Conservation (phyloP, 768 basidiomycete genomes). For the Lentinula raphanica region DNA sequence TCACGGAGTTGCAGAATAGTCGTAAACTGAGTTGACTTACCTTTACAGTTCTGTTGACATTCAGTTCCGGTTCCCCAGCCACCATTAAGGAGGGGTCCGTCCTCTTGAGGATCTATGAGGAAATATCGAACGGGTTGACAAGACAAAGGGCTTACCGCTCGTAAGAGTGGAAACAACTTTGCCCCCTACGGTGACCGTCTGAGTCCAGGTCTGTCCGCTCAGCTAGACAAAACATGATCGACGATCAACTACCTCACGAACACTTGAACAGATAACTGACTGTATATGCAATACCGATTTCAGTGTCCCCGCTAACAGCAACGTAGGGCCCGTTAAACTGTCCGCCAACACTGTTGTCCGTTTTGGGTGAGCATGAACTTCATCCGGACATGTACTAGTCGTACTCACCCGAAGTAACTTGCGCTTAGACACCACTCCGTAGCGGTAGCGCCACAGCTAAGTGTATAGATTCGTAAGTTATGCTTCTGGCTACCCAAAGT, state of each 20-base stretch:
- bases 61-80: constrained; percentile 12
- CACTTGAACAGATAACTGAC: neutral
- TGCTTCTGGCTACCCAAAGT: neutral
- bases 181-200: constrained; percentile 8
- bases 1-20: no score
- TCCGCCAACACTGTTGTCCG: neutral
- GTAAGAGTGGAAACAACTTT: constrained; percentile 8
- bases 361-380: neutral
- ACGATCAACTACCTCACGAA: no score
- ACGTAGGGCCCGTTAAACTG: neutral
- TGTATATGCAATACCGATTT: neutral
- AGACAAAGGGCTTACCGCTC: neutral
- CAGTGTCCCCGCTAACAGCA: constrained; percentile 4
- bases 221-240: constrained; percentile 1
- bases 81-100: constrained; percentile 9
- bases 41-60: constrained; percentile 10
- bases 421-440: constrained; percentile 7
- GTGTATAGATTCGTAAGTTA: neutral
- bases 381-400: neutral
- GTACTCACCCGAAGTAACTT: constrained; percentile 4
- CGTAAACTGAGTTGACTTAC: neutral
- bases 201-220: constrained; percentile 6
- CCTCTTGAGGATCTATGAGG: neutral
- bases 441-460: neutral
- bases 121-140: neutral